Percentiles rank a stretch among this genome's conserved stretches.
These are phyloP conservation scores for Lentinula sp. DNA, from an alignment of 768 basidiomycete species.

Conservation along the genomic window DNA sequence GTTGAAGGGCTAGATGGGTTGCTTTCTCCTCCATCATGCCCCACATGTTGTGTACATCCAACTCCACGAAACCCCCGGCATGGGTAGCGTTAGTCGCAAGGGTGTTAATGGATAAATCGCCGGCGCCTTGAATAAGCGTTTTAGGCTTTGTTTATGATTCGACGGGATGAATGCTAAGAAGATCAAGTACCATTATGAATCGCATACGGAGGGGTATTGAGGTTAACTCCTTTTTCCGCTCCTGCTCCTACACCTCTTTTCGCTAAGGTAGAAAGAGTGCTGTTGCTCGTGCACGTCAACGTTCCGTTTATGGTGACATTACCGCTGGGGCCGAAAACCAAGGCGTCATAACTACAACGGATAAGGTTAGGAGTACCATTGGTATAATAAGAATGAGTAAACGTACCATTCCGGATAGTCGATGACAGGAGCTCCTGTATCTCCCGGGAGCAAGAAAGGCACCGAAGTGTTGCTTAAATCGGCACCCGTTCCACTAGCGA, in stretches of 20 bases:
- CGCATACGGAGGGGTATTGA: constrained; percentile 58
- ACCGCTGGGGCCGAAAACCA: constrained; percentile 60
- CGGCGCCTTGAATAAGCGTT: constrained; percentile 30
- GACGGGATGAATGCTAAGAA: not conserved
- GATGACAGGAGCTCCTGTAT: constrained; percentile 42
- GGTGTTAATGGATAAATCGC: constrained; percentile 45
- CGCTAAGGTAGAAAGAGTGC: constrained; percentile 13
- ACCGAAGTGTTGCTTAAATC: constrained; percentile 48
- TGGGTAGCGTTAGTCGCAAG: constrained; percentile 72
- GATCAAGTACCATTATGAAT: constrained; percentile 58
- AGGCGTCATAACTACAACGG: constrained; percentile 48
- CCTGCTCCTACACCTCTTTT: constrained; percentile 48
- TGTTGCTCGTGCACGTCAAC: constrained; percentile 36
- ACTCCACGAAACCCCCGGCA: constrained; percentile 50
- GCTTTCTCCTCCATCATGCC: constrained; percentile 67
- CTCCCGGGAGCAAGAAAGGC: constrained; percentile 54
- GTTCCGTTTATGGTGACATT: constrained; percentile 70
- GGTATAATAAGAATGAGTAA: not conserved
- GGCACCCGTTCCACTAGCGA: constrained; percentile 46
- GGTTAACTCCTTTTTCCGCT: constrained; percentile 36
- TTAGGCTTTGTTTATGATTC: not conserved
- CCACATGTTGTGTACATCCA: constrained; percentile 68
- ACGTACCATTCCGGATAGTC: constrained; percentile 67
- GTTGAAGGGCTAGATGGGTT: constrained; percentile 51
- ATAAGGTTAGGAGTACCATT: not conserved